Percentiles rank a stretch among this genome's conserved stretches.
phyloP scores from a whole-genome alignment of 768 basidiomycete genomes.

The Macrolepiota fuliginosa region DNA sequence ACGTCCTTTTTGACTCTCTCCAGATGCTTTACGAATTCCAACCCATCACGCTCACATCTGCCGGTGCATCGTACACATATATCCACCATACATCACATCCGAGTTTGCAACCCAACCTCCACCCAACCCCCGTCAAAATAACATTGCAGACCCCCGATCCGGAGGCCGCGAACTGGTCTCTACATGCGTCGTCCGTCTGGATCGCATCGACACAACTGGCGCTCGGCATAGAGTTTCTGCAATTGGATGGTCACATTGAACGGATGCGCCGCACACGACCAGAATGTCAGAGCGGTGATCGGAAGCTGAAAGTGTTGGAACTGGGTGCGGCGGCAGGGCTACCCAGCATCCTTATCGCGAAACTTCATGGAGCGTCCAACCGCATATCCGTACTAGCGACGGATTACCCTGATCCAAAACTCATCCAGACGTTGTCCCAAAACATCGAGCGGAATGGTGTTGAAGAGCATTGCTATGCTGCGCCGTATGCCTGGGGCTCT shows the following conservation, averaged over 20 bases:
- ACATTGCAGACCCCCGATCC: constrained; percentile 63
- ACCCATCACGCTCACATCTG: constrained; percentile 58
- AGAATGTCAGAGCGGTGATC: background rate
- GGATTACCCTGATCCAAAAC: constrained; percentile 69
- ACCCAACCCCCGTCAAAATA: constrained; percentile 28
- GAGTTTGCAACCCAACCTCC: constrained; percentile 14
- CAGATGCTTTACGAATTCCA: constrained; percentile 58
- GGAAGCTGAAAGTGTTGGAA: constrained; percentile 48
- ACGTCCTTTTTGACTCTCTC: constrained; percentile 66
- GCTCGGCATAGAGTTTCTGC: constrained; percentile 54
- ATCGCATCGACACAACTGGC: constrained; percentile 63
- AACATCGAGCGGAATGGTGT: constrained; percentile 57
- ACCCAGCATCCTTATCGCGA: constrained; percentile 67
- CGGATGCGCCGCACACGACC: constrained; percentile 12
- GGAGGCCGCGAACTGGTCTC: constrained; percentile 63
- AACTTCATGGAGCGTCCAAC: constrained; percentile 27
- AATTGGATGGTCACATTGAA: constrained; percentile 24
- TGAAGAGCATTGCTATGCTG: constrained; percentile 43
- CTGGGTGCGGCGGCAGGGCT: constrained; percentile 75
- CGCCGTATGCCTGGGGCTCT: constrained; percentile 67
- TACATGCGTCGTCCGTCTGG: constrained; percentile 82
- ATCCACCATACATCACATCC: background rate
- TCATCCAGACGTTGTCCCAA: constrained; percentile 54
- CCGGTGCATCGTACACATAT: constrained; percentile 54
- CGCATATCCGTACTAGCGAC: constrained; percentile 47